Base-by-base conservation (phyloP, 305 asterid species). In the Lippia alba region DNA sequence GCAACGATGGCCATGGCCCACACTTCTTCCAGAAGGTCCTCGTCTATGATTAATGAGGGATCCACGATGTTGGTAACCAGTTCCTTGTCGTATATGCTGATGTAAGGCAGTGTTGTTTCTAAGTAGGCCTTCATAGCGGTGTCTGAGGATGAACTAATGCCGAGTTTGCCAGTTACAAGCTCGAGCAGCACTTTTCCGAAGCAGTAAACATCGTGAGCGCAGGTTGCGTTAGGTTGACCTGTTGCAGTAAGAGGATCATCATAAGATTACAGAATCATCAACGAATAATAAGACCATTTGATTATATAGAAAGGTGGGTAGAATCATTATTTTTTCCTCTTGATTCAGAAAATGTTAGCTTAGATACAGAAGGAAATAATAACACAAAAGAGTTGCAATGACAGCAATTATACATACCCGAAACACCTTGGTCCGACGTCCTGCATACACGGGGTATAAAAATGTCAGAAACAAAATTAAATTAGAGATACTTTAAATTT, bases 1-100 rank as follows among this genome's bases (percentile, higher is more conserved):
- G 99, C 96, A 1, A 94, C 91, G 14, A 94, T 82, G 0, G 97
- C 97, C 96, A 91, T 89, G 40, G 97, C 99, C 99, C 97, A 94
- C 32, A 89, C 99, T 80, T 91, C 99, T 83, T 94, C 97, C 1
- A 94, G 82, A 12, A 94, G 87, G 72, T 94, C 99, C 70, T 94
- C 99, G 6, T 89, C 93, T 57, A 91, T 81, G 49, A 94, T 81
- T 67, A 94, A 64, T 3, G 97, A 87, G 0, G 95, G 96, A 76
- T 94, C 99, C 32, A 94, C 76, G 6, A 94, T 94, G 78, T 81
- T 91, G 57, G 96, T 88, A 67, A 94, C 89, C 12, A 85, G 90
- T 58, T 94, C 99, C 80, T 91, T 91, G 76, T 94, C 97, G 48
- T 87, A 82, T 66, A 89, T 85, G 56, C 89, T 91, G 46, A 94